Percentiles rank a stretch among this genome's conserved stretches.
phyloP scores from a whole-genome alignment of 352 stramenopile genomes.

The Phytophthora macrochlamydospora region DNA sequence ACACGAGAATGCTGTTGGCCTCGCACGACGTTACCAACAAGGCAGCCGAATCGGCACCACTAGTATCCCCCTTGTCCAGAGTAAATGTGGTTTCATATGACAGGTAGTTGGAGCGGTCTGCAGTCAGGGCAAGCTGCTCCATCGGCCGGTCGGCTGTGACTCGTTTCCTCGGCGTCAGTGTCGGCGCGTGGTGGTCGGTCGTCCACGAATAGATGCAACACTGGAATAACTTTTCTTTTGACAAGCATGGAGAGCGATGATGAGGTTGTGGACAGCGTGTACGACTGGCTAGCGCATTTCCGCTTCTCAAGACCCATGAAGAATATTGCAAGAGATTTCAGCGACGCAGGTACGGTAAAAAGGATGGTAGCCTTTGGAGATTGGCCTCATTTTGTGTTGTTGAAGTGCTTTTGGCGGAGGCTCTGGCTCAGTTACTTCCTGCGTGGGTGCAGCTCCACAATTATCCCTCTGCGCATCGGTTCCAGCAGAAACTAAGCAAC shows the following conservation, averaged over 20 bases:
- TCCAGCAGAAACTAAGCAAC: conserved; percentile 61
- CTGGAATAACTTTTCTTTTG: too few species aligned
- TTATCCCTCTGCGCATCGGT: conserved; percentile 41
- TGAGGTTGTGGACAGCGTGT: conserved; percentile 39
- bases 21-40: conserved; percentile 64
- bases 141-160: conserved; percentile 43
- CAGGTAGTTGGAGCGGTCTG: conserved; percentile 65
- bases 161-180: conserved; percentile 32
- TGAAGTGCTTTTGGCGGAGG: conserved; percentile 50
- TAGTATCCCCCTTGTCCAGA: conserved; percentile 9
- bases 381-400: neutral
- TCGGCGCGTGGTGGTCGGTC: conserved; percentile 17
- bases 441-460: conserved; percentile 56
- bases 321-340: conserved; percentile 53
- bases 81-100: conserved; percentile 63
- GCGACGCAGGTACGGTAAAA: conserved; percentile 38
- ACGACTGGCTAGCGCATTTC: conserved; percentile 52
- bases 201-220: too few species aligned
- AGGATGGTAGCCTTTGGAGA: neutral
- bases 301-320: conserved; percentile 46
- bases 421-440: conserved; percentile 53
- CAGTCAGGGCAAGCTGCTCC: conserved; percentile 64
- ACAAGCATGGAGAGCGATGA: neutral
- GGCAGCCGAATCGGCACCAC: conserved; percentile 1
- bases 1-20: conserved; percentile 55